Conservation (phyloP, 305 asterid species). For the Euphrasia arctica region DNA sequence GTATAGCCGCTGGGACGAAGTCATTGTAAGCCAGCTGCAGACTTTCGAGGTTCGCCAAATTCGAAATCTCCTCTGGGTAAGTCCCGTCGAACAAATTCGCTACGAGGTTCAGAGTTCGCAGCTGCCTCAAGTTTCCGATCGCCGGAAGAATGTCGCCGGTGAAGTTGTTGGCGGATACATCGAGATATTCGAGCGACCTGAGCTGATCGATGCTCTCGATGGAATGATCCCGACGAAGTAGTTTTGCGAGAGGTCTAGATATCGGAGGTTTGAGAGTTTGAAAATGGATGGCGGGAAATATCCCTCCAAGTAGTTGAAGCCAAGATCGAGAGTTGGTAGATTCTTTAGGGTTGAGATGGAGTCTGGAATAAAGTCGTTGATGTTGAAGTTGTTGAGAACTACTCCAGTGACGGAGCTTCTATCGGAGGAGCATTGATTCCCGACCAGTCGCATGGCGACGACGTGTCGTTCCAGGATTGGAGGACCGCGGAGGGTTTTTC, state of each 20-base stretch:
- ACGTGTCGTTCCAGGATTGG: too few relatives aligned
- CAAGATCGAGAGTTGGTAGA: conserved; percentile 6
- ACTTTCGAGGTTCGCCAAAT: conserved; percentile 52
- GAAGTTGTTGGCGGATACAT: conserved; percentile 26
- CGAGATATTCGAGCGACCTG: conserved; percentile 39
- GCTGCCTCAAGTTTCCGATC: conserved; percentile 53
- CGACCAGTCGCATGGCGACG: too few relatives aligned
- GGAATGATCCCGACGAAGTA: conserved; percentile 37
- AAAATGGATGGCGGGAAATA: conserved; percentile 48
- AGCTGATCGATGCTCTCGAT: conserved; percentile 43
- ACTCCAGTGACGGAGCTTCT: too few relatives aligned
- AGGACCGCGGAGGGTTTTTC: too few relatives aligned
- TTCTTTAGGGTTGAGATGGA: too few relatives aligned
- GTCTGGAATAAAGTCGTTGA: too few relatives aligned
- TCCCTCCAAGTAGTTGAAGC: conserved; percentile 41
- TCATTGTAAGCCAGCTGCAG: conserved; percentile 18
- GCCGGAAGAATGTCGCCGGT: conserved; percentile 20
- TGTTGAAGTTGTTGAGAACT: background rate
- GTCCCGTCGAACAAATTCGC: conserved; percentile 38
- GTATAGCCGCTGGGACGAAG: too few relatives aligned
- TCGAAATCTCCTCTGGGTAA: conserved; percentile 62
- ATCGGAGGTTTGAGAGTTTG: conserved; percentile 45
- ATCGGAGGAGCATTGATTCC: too few relatives aligned
- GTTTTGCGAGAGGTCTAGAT: conserved; percentile 35
- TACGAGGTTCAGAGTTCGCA: conserved; percentile 35